Evolutionary conservation across 202 grass and related monocot genomes (phyloP).

Genomic region (Setaria italica): DNA sequence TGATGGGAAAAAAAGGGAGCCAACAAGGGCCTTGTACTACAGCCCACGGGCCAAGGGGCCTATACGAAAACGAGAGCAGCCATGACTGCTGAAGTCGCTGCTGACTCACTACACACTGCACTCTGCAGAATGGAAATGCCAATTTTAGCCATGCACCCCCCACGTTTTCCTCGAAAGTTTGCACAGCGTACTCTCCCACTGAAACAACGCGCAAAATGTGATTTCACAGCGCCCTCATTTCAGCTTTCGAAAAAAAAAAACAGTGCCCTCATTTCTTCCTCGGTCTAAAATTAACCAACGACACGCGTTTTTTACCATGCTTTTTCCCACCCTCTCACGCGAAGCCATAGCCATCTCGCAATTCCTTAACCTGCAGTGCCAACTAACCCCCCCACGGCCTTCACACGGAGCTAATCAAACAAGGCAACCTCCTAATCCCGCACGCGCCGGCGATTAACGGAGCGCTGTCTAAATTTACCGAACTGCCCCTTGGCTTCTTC

Average conservation of each 20-base stretch:
- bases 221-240: not conserved
- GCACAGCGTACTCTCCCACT: not conserved
- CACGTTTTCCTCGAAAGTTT: not conserved
- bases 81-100: not conserved
- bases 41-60: too few species aligned
- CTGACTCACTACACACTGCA: not conserved
- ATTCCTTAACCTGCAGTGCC: not conserved
- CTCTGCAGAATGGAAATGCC: not conserved
- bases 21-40: too few species aligned
- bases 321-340: too few species aligned
- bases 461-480: not conserved
- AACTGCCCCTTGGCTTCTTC: constrained; percentile 12
- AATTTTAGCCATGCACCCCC: not conserved
- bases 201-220: constrained; percentile 16
- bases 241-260: too few species aligned
- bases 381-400: constrained; percentile 31
- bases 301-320: not conserved
- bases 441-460: not conserved
- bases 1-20: too few species aligned
- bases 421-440: constrained; percentile 22
- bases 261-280: not conserved
- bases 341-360: not conserved
- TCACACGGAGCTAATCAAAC: not conserved
- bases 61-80: too few species aligned
- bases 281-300: constrained; percentile 22